phyloP scores from a whole-genome alignment of 2,329 filamentous ascomycete genomes.

The Ascochyta lentis region DNA sequence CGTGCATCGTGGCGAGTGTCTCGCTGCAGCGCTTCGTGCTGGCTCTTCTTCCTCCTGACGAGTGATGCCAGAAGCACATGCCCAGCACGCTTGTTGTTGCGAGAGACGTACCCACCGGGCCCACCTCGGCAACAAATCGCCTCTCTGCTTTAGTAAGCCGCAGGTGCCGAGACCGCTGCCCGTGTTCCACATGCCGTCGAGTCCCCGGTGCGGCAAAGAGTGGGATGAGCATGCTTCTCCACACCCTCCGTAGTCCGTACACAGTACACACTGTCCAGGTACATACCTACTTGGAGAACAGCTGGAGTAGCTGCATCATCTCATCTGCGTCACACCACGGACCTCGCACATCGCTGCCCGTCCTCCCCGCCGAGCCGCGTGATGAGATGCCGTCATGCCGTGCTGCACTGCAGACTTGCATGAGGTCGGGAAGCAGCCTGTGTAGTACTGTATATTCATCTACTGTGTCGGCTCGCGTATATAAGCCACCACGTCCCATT shows the following conservation, averaged over 20 bases:
- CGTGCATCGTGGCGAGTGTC: background rate
- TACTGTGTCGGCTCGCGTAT: background rate
- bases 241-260: no score
- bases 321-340: no score
- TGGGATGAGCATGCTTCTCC: background rate
- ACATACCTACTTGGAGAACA: no score
- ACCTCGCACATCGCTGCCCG: no score
- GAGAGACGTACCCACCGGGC: conserved; percentile 7
- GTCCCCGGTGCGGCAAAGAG: conserved; percentile 16
- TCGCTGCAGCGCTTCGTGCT: background rate
- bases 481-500: background rate
- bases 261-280: no score
- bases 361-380: background rate
- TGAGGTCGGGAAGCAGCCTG: background rate
- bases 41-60: background rate
- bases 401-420: background rate
- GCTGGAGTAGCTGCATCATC: no score
- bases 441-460: conserved; percentile 2
- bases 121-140: conserved; percentile 16
- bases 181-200: conserved; percentile 14
- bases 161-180: conserved; percentile 5
- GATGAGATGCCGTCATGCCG: background rate
- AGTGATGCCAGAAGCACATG: background rate
- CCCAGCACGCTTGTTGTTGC: conserved; percentile 1
- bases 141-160: conserved; percentile 9